A percentile compares a stretch with the other conserved stretches of the same genome.
Evolutionary conservation across 2,329 filamentous ascomycete genomes (phyloP).

Genomic region (Alternaria postmessia): DNA sequence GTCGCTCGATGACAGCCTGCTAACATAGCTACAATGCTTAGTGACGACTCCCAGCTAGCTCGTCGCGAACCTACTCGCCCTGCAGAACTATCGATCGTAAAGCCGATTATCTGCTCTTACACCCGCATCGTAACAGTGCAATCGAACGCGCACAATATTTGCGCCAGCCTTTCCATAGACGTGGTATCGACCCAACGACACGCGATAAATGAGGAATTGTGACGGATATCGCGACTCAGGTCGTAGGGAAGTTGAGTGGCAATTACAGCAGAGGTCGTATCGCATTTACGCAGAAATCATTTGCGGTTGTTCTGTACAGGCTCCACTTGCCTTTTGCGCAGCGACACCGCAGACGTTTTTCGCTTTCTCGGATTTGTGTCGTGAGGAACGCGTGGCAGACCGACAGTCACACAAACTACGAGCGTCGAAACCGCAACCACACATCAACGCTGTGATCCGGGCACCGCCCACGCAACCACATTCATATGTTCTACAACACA

Average conservation of each 20-base stretch:
- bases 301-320: neutral
- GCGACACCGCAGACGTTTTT: neutral
- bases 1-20: neutral
- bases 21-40: neutral
- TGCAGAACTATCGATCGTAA: neutral
- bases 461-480: neutral
- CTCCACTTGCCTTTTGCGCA: neutral
- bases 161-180: neutral
- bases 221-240: neutral
- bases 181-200: neutral
- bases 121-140: neutral
- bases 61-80: neutral
- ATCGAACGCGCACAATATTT: neutral
- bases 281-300: neutral
- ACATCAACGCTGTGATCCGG: neutral
- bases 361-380: conserved; percentile 1
- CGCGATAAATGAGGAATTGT: neutral
- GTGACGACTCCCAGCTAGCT: neutral
- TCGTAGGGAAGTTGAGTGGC: neutral
- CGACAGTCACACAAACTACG: neutral
- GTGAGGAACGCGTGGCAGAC: neutral
- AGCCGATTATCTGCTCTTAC: neutral
- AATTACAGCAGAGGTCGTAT: neutral
- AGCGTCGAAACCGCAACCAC: neutral
- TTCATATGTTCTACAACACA: neutral